Evolutionary conservation across 805 yeast species (phyloP).

Genomic region (Metschnikowia vanudenii): DNA sequence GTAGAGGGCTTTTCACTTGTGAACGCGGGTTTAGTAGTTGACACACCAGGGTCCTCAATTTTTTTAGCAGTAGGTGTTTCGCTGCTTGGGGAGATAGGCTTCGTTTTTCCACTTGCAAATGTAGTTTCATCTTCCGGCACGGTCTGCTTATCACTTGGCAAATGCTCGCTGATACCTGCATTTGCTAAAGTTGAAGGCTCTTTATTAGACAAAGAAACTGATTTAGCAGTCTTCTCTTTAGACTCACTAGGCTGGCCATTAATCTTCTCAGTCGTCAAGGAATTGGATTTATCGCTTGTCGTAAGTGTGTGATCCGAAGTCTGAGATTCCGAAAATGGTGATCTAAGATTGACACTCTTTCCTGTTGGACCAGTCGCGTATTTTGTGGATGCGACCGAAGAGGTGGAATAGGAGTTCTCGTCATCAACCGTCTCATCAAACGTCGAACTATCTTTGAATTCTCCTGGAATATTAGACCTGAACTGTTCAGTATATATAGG

Average conservation of each 20-base stretch:
- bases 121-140: no score
- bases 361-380: background rate
- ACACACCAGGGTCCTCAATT: no score
- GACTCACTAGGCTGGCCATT: background rate
- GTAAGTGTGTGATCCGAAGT: background rate
- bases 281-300: background rate
- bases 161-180: background rate
- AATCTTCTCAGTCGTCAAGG: no score
- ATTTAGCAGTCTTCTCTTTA: background rate
- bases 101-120: no score
- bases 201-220: background rate
- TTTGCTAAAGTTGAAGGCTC: background rate
- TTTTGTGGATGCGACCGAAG: conserved; percentile 1
- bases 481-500: background rate
- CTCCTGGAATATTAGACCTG: background rate
- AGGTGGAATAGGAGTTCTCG: background rate
- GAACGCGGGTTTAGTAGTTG: no score
- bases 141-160: no score
- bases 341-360: background rate
- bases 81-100: no score
- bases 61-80: no score
- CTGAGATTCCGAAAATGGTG: background rate
- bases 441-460: background rate
- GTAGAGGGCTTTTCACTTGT: no score
- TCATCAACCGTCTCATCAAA: background rate